phyloP scores from a whole-genome alignment of 441 rosid species.

The Pelargonium citronellum region DNA sequence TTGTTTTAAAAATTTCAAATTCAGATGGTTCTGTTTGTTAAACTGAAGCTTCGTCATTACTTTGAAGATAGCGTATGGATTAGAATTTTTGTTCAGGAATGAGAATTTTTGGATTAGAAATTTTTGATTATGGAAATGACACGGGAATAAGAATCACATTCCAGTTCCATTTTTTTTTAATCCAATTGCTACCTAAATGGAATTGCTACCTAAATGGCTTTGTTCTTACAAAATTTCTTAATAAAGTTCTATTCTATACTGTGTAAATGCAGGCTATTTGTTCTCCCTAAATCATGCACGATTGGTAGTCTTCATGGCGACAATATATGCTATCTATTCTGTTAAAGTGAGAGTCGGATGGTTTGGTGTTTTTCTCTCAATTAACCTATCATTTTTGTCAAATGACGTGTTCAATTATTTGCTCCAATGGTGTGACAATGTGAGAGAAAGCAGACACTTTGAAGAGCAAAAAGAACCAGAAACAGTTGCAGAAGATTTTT shows the following conservation, averaged over 20 bases:
- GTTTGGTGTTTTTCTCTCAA: slow-evolving; percentile 77
- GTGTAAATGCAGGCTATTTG: slow-evolving; percentile 68
- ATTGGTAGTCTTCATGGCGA: slow-evolving; percentile 71
- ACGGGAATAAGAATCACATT: too few relatives aligned
- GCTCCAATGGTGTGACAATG: slow-evolving; percentile 77
- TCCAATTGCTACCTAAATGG: too few relatives aligned
- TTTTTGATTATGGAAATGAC: too few relatives aligned
- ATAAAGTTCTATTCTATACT: slow-evolving; percentile 16
- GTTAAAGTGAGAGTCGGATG: slow-evolving; percentile 94
- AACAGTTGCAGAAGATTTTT: slow-evolving; percentile 50
- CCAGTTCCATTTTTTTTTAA: too few relatives aligned
- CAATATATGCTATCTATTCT: slow-evolving; percentile 60
- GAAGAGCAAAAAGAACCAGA: slow-evolving; percentile 68
- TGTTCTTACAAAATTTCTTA: background rate
- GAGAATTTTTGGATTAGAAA: too few relatives aligned
- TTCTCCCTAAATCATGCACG: slow-evolving; percentile 92
- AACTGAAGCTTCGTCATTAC: background rate
- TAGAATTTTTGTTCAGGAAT: too few relatives aligned
- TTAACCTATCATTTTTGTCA: slow-evolving; percentile 89
- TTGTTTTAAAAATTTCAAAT: too few relatives aligned
- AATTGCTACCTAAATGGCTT: background rate
- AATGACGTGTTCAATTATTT: slow-evolving; percentile 66
- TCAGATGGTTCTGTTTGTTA: background rate
- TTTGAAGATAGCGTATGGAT: too few relatives aligned
- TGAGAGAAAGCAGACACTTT: slow-evolving; percentile 45